A percentile compares a stretch with the other conserved stretches of the same genome.
phyloP scores from a whole-genome alignment of 805 yeast species.

The Vanderwaltozyma polyspora region DNA sequence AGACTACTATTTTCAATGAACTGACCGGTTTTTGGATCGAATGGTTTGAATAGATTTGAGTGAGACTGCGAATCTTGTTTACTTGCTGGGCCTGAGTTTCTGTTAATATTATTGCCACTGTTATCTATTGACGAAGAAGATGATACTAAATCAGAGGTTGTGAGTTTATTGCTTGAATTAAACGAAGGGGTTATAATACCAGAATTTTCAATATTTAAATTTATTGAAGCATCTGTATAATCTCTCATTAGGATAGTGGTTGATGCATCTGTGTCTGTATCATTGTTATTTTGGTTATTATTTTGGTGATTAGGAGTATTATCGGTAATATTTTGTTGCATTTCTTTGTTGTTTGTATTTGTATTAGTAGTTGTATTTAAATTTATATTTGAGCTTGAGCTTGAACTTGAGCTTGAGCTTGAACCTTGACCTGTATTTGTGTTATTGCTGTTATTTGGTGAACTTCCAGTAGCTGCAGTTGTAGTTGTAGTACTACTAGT shows the following conservation, averaged over 20 bases:
- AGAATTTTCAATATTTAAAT: not conserved
- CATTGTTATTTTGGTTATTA: not conserved
- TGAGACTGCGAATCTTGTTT: not conserved
- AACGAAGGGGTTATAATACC: conserved; percentile 6
- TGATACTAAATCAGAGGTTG: too few relatives aligned
- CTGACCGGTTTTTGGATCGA: conserved; percentile 24
- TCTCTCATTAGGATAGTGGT: conserved; percentile 4
- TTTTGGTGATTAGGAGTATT: not conserved
- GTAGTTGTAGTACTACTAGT: not conserved
- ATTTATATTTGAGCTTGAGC: not conserved
- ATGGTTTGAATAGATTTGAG: conserved; percentile 19
- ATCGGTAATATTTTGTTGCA: not conserved
- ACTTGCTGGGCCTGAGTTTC: not conserved
- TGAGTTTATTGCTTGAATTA: not conserved
- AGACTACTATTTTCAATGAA: conserved; percentile 9
- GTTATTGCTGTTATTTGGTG: not conserved
- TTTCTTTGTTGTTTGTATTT: not conserved
- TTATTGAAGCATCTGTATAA: conserved; percentile 4
- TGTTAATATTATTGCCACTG: not conserved
- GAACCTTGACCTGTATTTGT: too few relatives aligned
- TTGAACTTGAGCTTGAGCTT: not conserved
- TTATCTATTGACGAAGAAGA: not conserved
- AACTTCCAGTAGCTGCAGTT: not conserved
- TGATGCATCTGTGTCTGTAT: too few relatives aligned
- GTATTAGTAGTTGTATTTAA: not conserved